A percentile compares a stretch with the other conserved stretches of the same genome.
Conservation (phyloP, 2,329 filamentous ascomycete species). For the Coleophoma eucalyptorum region DNA sequence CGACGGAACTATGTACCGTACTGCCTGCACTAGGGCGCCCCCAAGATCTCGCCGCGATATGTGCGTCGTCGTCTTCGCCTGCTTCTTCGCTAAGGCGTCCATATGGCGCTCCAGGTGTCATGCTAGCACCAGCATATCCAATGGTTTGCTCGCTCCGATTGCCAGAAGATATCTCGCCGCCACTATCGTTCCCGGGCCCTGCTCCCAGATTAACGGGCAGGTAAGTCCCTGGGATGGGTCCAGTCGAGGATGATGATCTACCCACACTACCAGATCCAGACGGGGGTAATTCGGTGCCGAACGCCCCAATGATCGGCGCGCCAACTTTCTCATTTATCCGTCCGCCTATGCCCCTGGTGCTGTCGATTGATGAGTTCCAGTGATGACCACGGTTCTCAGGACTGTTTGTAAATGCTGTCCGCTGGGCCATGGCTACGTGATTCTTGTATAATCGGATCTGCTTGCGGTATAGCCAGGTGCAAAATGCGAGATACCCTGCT, state of each 20-base stretch:
- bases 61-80: slow-evolving; percentile 15
- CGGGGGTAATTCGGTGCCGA: slow-evolving; percentile 18
- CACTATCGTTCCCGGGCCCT: slow-evolving; percentile 2
- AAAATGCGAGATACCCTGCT: slow-evolving; percentile 65
- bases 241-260: slow-evolving; percentile 6
- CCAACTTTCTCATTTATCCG: slow-evolving; percentile 22
- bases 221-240: slow-evolving; percentile 1
- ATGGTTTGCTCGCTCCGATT: not conserved
- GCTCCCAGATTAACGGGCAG: not conserved
- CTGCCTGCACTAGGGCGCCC: slow-evolving; percentile 30
- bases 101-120: slow-evolving; percentile 6
- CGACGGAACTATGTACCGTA: slow-evolving; percentile 33
- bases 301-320: slow-evolving; percentile 17
- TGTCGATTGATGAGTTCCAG: slow-evolving; percentile 14
- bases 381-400: slow-evolving; percentile 16
- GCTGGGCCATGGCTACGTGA: slow-evolving; percentile 63
- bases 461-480: slow-evolving; percentile 68
- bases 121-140: slow-evolving; percentile 13
- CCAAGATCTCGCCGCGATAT: slow-evolving; percentile 17
- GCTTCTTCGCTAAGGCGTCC: slow-evolving; percentile 23
- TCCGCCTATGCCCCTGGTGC: not conserved
- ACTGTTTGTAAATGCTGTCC: slow-evolving; percentile 42
- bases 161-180: not conserved
- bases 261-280: slow-evolving; percentile 9
- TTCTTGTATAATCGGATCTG: slow-evolving; percentile 67